Base-by-base conservation (phyloP, 495 filamentous ascomycete species). In the Darksidea phi region DNA sequence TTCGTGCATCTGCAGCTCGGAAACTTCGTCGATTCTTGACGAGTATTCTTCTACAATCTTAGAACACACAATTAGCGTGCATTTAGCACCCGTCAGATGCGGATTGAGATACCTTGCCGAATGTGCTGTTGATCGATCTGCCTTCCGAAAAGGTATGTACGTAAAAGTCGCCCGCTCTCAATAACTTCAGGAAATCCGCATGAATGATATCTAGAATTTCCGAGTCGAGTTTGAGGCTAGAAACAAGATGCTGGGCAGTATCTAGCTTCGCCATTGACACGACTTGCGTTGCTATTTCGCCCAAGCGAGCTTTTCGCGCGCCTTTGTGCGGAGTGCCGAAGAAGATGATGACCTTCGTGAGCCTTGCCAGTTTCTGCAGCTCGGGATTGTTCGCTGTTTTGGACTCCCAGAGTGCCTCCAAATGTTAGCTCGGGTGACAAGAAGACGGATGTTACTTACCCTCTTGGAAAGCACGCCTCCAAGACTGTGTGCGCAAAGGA, bases 111-210 rank as follows among this genome's bases (percentile, higher is more conserved):
- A 59, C 56, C 46, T 59, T 59, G 11, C 56, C 56, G 2, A 59
- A 15, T 21, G 20, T 32, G n/a, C 2, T 18, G 23, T 55, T 55
- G 2, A 59, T 51, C 15, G 15, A 8, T 18, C 34, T 48, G 10
- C 56, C 56, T 28, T 59, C 56, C n/a, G 38, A 32, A 21, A 59
- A 59, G 2, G 47, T 59, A 24, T 59, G 56, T 21, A 59, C 34
- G 11, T 41, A 59, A 23, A 59, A 59, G 8, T 41, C 18, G 26
- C 56, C 56, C 8, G 1, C 2, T 6, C 15, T 41, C 28, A 59
- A 34, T 7, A 59, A 15, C 36, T 41, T 59, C 56, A 59, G 20
- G 47, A 59, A 59, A 6, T 59, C 56, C 26, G 56, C 17, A 51
- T 59, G 56, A 8, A 59, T 59, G 15, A 23, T 38, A 23, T 59